phyloP scores from a whole-genome alignment of 2,329 filamentous ascomycete genomes.

The Apiospora marii region DNA sequence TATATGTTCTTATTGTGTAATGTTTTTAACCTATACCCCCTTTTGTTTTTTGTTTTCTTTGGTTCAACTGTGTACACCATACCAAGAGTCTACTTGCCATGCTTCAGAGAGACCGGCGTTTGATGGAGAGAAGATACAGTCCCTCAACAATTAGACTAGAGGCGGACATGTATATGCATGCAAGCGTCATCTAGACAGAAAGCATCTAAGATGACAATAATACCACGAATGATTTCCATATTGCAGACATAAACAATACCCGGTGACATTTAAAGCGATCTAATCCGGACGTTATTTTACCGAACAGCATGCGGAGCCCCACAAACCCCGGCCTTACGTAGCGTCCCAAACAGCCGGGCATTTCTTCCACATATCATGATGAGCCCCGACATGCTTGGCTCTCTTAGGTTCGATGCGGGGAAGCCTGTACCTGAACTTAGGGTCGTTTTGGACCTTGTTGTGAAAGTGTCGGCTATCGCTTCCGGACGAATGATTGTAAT shows the following conservation, averaged over 20 bases:
- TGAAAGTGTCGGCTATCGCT: not conserved
- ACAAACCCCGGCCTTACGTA: constrained; percentile 20
- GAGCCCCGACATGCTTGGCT: not conserved
- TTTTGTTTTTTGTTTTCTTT: not conserved
- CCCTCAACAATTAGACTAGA: constrained; percentile 11
- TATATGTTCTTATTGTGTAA: constrained; percentile 27
- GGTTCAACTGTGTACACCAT: constrained; percentile 3
- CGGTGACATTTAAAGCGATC: not conserved
- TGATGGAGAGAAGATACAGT: constrained; percentile 11
- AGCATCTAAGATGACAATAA: constrained; percentile 11
- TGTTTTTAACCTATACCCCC: constrained; percentile 30
- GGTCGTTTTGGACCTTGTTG: not conserved
- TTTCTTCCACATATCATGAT: constrained; percentile 30
- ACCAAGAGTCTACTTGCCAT: constrained; percentile 4
- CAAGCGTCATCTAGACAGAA: constrained; percentile 4
- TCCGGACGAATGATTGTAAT: not conserved
- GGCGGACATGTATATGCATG: constrained; percentile 4
- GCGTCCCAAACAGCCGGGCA: not conserved
- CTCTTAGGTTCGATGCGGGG: not conserved
- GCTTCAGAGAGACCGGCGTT: not conserved
- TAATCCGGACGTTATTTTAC: constrained; percentile 26
- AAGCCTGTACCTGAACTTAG: constrained; percentile 2
- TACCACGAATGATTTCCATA: not conserved
- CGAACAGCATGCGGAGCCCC: constrained; percentile 27
- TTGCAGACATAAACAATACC: not conserved